Base-by-base conservation (phyloP, 2,329 filamentous ascomycete genomes). In the Botryotinia globosa region DNA sequence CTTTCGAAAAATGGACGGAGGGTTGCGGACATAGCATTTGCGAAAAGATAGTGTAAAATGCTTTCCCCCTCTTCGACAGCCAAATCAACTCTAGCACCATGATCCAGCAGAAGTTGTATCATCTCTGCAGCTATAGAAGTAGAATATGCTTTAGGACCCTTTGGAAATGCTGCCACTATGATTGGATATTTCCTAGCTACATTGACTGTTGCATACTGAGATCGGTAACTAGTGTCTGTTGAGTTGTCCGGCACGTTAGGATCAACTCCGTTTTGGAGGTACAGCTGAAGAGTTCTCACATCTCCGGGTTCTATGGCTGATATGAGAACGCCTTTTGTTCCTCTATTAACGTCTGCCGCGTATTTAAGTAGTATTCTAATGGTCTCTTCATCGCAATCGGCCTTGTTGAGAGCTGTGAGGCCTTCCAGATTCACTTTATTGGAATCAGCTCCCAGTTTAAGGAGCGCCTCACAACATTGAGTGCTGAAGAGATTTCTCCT, bases 321-420 rank as follows among this genome's bases (percentile, higher is more conserved):
- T 12, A 10, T 37, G 1, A 73, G 22, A 16, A 54, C 6, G 29
- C 48, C 9, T 56, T 71, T 66, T 6, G 14, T 61, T n/a, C 68
- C 72, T 5, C 75, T 64, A 37, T 78, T 79, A 5, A 78, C 77
- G 75, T 81, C 76, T 9, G 81, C 82, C 4, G 81, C 81, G 42
- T 80, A 77, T 20, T 79, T 69, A 3, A 83, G 69, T 39, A 83
- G 73, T 1, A 76, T 62, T 12, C 72, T 65, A 1, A 82, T 72
- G 6, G 78, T 72, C 2, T 73, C 73, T 4, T 75, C 25, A 0
- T 70, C 48, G 14, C 12, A 39, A 32, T 69, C 69, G 12, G 69
- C 45, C 22, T 44, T 62, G 22, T 59, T 45, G 51, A 56, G 66
- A 44, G 72, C 34, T 20, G 42, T 64, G 44, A 62, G 34, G 2